Conservation (phyloP, 2,329 filamentous ascomycete species). For the Stemphylium lycopersici region DNA sequence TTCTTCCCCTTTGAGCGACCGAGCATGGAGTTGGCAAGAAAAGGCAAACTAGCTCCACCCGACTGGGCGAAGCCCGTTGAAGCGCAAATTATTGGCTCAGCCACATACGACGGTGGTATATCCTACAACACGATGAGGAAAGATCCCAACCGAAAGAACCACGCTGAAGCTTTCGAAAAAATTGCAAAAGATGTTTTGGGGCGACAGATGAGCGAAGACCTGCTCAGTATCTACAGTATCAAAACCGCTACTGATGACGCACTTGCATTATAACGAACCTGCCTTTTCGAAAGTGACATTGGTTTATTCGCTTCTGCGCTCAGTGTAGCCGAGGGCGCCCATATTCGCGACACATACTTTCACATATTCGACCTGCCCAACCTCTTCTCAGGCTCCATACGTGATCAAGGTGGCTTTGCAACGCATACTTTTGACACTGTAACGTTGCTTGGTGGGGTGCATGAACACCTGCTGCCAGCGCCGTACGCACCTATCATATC, state of each 20-base stretch:
- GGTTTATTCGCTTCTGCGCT: conserved; percentile 25
- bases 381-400: conserved; percentile 21
- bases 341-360: conserved; percentile 22
- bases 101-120: conserved; percentile 25
- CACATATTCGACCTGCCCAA: conserved; percentile 25
- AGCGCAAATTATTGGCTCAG: conserved; percentile 20
- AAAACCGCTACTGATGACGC: background rate
- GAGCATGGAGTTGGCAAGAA: conserved; percentile 10
- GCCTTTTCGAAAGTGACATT: conserved; percentile 27
- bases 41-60: background rate
- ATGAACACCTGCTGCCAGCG: conserved; percentile 15
- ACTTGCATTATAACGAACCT: conserved; percentile 20
- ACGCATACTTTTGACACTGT: conserved; percentile 28
- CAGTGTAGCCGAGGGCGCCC: conserved; percentile 7
- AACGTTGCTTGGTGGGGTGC: conserved; percentile 22
- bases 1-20: conserved; percentile 16
- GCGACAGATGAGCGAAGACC: background rate
- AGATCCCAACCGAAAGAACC: conserved; percentile 12
- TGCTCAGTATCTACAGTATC: conserved; percentile 11
- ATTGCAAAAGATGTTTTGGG: conserved; percentile 11
- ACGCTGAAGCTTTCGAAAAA: conserved; percentile 1
- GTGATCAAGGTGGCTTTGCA: conserved; percentile 15
- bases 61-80: conserved; percentile 10
- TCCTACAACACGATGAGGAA: conserved; percentile 24
- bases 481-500: conserved; percentile 11